phyloP scores from a whole-genome alignment of 345 rosid genomes.

The Euphorbia peplus region DNA sequence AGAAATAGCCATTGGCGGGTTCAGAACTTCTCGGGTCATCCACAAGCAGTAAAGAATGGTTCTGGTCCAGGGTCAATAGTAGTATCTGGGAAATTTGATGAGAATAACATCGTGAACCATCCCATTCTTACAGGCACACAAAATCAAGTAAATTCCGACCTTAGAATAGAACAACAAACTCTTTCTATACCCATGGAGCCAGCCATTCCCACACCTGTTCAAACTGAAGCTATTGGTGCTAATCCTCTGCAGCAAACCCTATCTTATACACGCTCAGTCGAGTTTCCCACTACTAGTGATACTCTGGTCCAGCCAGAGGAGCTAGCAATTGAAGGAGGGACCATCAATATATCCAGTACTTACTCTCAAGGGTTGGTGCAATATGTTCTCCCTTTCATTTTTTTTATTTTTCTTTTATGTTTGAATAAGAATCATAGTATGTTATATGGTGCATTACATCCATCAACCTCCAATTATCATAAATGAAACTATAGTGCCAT shows the following conservation, averaged over 20 bases:
- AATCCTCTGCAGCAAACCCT: constrained; percentile 46
- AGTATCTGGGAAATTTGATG: constrained; percentile 69
- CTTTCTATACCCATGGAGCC: constrained; percentile 34
- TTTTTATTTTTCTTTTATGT: background rate
- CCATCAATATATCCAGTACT: constrained; percentile 26
- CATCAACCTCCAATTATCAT: no score
- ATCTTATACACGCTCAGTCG: constrained; percentile 55
- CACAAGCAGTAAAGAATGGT: constrained; percentile 63
- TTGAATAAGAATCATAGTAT: background rate
- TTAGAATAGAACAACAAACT: constrained; percentile 44
- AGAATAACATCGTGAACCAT: constrained; percentile 40
- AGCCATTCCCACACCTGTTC: constrained; percentile 24
- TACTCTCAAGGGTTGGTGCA: constrained; percentile 30
- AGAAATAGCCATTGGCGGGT: constrained; percentile 95
- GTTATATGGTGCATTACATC: no score
- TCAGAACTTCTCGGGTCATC: constrained; percentile 58
- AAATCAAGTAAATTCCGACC: constrained; percentile 53
- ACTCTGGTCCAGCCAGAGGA: constrained; percentile 17
- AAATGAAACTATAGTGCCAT: no score
- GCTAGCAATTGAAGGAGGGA: constrained; percentile 30
- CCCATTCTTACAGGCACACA: constrained; percentile 39
- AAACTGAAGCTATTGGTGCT: constrained; percentile 32
- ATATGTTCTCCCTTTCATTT: background rate
- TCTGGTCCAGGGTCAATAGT: constrained; percentile 58
- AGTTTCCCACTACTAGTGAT: constrained; percentile 42